A percentile compares a stretch with the other conserved stretches of the same genome.
phyloP scores from a whole-genome alignment of 1,139 yeast genomes.

The Suhomyces choctaworum region DNA sequence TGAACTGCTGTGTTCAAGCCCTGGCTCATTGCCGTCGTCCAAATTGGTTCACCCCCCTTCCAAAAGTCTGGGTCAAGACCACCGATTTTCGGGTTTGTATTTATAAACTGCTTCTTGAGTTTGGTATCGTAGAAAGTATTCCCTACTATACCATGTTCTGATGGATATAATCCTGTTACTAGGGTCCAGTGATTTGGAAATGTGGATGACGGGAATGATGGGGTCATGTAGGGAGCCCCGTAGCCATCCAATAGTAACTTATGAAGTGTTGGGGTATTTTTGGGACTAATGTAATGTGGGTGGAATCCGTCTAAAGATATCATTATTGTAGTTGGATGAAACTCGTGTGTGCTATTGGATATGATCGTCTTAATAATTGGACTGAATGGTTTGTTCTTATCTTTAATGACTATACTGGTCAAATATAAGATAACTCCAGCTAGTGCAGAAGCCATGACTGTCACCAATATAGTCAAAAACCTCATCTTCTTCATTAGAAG shows the following conservation, averaged over 20 bases:
- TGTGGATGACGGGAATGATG: constrained; percentile 86
- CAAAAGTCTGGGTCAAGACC: constrained; percentile 66
- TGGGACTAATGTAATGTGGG: constrained; percentile 76
- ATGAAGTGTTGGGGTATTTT: constrained; percentile 71
- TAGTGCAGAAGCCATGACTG: constrained; percentile 8
- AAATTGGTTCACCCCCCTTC: constrained; percentile 85
- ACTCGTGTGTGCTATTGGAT: constrained; percentile 70
- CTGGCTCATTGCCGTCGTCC: constrained; percentile 74
- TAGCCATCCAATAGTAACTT: constrained; percentile 52
- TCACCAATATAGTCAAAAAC: constrained; percentile 11
- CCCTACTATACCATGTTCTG: constrained; percentile 84
- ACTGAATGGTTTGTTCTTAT: neutral
- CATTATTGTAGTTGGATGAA: constrained; percentile 74
- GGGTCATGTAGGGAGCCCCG: constrained; percentile 82
- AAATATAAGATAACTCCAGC: constrained; percentile 12
- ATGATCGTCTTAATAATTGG: constrained; percentile 21
- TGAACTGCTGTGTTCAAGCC: constrained; percentile 76
- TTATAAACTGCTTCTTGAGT: constrained; percentile 57
- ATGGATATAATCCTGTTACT: constrained; percentile 82
- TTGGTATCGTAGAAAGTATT: constrained; percentile 74
- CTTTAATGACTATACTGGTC: neutral
- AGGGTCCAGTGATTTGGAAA: constrained; percentile 93
- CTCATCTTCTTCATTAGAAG: constrained; percentile 5
- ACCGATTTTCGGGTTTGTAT: constrained; percentile 59
- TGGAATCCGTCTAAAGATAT: constrained; percentile 87